Evolutionary conservation across 495 filamentous ascomycete genomes (phyloP).

Genomic region (Penicillium taxi): DNA sequence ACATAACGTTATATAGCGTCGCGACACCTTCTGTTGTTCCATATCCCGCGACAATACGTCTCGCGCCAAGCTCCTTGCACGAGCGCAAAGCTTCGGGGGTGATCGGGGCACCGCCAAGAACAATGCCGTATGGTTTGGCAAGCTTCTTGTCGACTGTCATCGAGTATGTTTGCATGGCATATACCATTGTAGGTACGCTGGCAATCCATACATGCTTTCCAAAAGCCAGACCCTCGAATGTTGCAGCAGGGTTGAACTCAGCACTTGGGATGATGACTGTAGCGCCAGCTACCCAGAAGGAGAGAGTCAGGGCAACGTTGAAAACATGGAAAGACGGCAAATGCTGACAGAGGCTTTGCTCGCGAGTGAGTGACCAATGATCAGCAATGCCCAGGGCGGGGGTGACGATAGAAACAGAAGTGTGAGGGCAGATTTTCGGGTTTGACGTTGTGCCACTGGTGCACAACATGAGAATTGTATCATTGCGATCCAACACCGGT

Average conservation of each 20-base stretch:
- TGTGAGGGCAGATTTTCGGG: constrained; percentile 33
- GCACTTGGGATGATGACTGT: constrained; percentile 25
- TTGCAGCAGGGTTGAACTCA: constrained; percentile 25
- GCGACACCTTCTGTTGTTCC: constrained; percentile 32
- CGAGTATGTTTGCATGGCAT: too few relatives aligned
- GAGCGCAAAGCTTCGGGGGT: constrained; percentile 19
- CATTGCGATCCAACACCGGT: too few relatives aligned
- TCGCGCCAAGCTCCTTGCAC: constrained; percentile 19
- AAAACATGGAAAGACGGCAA: constrained; percentile 33
- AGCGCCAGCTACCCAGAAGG: constrained; percentile 25
- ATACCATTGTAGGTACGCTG: constrained; percentile 28
- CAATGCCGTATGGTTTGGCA: constrained; percentile 16
- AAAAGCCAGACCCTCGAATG: constrained; percentile 19
- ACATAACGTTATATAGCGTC: constrained; percentile 12
- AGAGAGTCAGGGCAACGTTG: constrained; percentile 23
- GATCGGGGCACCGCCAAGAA: constrained; percentile 25
- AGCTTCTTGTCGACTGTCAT: constrained; percentile 8
- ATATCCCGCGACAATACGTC: constrained; percentile 21
- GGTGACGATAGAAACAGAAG: constrained; percentile 13
- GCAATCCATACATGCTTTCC: constrained; percentile 21
- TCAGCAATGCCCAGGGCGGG: constrained; percentile 13
- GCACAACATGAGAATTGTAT: constrained; percentile 25
- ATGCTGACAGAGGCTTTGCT: constrained; percentile 25
- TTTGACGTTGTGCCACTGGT: constrained; percentile 32
- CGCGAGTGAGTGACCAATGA: constrained; percentile 6